phyloP scores from a whole-genome alignment of 495 filamentous ascomycete species.

The Penicillium goetzii region DNA sequence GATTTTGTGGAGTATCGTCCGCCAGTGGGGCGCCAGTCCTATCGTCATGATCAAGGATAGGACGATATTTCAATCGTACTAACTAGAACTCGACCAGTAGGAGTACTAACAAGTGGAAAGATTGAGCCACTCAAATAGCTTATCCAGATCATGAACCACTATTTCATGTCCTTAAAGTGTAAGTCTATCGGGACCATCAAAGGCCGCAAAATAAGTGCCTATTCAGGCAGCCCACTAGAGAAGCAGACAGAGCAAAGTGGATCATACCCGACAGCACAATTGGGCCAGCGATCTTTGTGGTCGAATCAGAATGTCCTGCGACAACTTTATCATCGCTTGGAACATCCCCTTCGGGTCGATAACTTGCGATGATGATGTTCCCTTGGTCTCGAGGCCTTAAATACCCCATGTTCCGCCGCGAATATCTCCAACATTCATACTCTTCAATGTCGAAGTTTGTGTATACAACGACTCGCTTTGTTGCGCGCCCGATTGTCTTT shows the following conservation, averaged over 20 bases:
- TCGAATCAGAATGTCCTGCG: background rate
- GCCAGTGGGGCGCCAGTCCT: conserved; percentile 61
- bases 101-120: conserved; percentile 29
- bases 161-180: background rate
- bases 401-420: background rate
- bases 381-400: conserved; percentile 11
- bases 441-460: conserved; percentile 4
- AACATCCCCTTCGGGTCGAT: conserved; percentile 25
- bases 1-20: conserved; percentile 57
- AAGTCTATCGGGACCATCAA: background rate
- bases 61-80: background rate
- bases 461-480: background rate
- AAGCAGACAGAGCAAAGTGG: background rate
- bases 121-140: conserved; percentile 15
- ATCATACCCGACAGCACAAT: conserved; percentile 1
- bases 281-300: background rate
- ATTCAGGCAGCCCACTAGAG: conserved; percentile 19
- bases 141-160: conserved; percentile 7
- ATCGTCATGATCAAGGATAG: conserved; percentile 24
- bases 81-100: background rate
- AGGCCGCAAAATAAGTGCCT: background rate
- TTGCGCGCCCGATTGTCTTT: background rate
- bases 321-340: conserved; percentile 21
- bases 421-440: background rate
- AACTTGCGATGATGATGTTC: background rate